Percentiles rank a stretch among this genome's conserved stretches.
Conservation (phyloP, 768 basidiomycete genomes). For the Hypholoma sublateritium region DNA sequence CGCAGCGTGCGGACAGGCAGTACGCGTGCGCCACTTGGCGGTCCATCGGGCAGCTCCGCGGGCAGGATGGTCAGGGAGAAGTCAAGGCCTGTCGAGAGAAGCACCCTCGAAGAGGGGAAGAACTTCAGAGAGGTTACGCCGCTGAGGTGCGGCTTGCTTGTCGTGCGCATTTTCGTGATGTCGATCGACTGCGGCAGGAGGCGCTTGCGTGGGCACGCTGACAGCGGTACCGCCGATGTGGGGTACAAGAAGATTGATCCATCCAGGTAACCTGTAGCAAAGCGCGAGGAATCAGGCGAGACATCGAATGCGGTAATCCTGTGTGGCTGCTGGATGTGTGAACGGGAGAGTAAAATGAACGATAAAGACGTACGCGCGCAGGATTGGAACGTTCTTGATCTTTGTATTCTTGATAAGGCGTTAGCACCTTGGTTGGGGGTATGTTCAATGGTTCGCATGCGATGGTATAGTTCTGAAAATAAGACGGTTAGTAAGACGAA, state of each 20-base stretch:
- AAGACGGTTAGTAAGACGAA: neutral
- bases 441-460: slow-evolving; percentile 50
- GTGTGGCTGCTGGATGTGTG: slow-evolving; percentile 36
- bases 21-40: slow-evolving; percentile 31
- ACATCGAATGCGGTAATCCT: slow-evolving; percentile 66
- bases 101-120: slow-evolving; percentile 71
- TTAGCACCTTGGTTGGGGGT: slow-evolving; percentile 42
- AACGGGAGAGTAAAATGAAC: neutral
- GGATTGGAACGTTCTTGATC: slow-evolving; percentile 45
- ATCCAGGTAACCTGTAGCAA: slow-evolving; percentile 60
- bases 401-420: slow-evolving; percentile 52
- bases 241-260: slow-evolving; percentile 56
- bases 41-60: slow-evolving; percentile 41
- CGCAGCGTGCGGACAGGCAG: slow-evolving; percentile 59
- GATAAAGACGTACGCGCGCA: slow-evolving; percentile 31
- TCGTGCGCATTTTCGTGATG: slow-evolving; percentile 27
- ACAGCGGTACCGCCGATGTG: slow-evolving; percentile 22
- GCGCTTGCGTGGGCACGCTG: slow-evolving; percentile 6
- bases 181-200: slow-evolving; percentile 21
- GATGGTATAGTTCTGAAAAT: slow-evolving; percentile 38
- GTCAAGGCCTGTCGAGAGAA: slow-evolving; percentile 69
- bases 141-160: slow-evolving; percentile 48
- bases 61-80: slow-evolving; percentile 67
- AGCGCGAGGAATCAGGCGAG: slow-evolving; percentile 55
- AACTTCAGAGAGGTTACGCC: slow-evolving; percentile 57